Evolutionary conservation across 2,329 filamentous ascomycete species (phyloP), one percentile per base, ranked within the genome.

Genomic region (Ceratocystis smalleyi): DNA sequence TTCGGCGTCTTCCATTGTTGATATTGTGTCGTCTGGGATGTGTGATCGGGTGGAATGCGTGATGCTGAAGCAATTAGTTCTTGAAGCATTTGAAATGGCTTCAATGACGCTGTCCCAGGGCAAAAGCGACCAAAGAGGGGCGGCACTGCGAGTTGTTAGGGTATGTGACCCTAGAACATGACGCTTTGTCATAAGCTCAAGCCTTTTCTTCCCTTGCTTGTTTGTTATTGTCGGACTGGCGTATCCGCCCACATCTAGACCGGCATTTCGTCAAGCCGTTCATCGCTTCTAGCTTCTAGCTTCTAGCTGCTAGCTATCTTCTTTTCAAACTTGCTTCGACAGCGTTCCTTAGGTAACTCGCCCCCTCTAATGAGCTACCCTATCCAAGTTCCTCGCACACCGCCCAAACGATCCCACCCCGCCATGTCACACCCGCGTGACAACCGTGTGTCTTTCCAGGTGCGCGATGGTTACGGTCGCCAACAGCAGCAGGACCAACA

Each of bases 1-100:
- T 68, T 77, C 76, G 47, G 76, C 73, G 68, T 77, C 76, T 68
- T 76, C 76, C 76, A 77, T 77, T 70, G 57, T 69, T 68, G 64
- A 62, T 51, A 49, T 59, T 62, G 59, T 61, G 27, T 51, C 6
- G 17, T 51, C 1, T 40, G 10, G 35, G 35, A 40, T 3, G 35
- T 40, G 12, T 40, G 15, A 40, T 40, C 3, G 10, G 15, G 35
- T 15, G 3, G 5, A 40, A 40, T 40, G 1, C 12, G 35, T 15
- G 35, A 15, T 40, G 12, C 10, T 40, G 12, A 40, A 40, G 3
- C 10, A 15, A 15, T 5, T 40, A 15, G 35, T 40, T 40, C 35
- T 12, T 40, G 35, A 3, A 40, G 10, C 12, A 40, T 12, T 40
- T 15, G 8, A 40, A 15, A 40, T 40, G 35, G 35, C 35, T 40